These are phyloP conservation scores for Polygonum maritimum DNA, from an alignment of 148 eudicot species.

Conservation along the genomic window DNA sequence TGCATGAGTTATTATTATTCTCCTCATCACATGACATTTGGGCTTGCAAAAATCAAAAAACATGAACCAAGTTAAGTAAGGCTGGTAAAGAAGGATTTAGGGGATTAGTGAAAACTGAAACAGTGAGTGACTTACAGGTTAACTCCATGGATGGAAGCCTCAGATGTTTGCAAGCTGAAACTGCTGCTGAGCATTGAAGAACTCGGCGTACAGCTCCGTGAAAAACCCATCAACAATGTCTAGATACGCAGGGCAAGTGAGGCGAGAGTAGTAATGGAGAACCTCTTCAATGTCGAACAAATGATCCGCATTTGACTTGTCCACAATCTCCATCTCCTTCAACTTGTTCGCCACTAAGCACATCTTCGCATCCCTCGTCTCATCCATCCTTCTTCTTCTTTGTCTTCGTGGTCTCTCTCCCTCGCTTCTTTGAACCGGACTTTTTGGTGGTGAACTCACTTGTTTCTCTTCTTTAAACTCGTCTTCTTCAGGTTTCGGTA, in stretches of 20 bases:
- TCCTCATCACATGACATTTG: not conserved
- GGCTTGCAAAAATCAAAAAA: not conserved
- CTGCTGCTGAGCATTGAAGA: slow-evolving; percentile 10
- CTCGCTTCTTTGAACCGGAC: slow-evolving; percentile 9
- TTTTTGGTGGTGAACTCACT: not conserved
- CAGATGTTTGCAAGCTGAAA: no score
- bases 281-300: slow-evolving; percentile 48
- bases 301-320: slow-evolving; percentile 34
- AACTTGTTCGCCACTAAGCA: slow-evolving; percentile 31
- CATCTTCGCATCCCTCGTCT: not conserved
- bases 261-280: slow-evolving; percentile 43
- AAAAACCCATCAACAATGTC: slow-evolving; percentile 58
- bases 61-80: not conserved
- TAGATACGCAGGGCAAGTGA: slow-evolving; percentile 44
- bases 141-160: no score
- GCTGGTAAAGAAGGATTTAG: not conserved
- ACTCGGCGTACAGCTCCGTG: slow-evolving; percentile 35
- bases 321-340: slow-evolving; percentile 44
- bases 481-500: not conserved
- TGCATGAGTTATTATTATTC: not conserved
- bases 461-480: not conserved
- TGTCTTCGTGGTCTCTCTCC: slow-evolving; percentile 9
- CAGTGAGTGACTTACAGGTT: not conserved
- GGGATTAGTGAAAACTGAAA: not conserved
- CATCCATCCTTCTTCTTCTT: slow-evolving; percentile 3